These are phyloP conservation scores for Xylariaceae sp. DNA, from an alignment of 2,329 filamentous ascomycete genomes.

Conservation along the genomic window DNA sequence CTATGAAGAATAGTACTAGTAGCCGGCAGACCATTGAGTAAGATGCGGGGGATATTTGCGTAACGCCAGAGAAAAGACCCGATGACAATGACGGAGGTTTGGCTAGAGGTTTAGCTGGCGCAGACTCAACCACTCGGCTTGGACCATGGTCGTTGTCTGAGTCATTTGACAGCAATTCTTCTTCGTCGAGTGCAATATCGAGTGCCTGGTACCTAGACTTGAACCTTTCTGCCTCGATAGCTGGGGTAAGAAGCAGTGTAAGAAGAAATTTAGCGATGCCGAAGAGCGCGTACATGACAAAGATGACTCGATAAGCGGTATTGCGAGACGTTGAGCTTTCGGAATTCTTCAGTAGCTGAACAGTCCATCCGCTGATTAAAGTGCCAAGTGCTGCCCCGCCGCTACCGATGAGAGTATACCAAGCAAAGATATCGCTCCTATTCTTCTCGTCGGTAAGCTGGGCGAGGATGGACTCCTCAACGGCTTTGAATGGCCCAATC, in stretches of 20 bases:
- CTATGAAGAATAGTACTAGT: conserved; percentile 40
- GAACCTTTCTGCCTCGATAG: conserved; percentile 30
- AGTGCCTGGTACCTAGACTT: conserved; percentile 7
- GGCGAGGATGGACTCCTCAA: conserved; percentile 58
- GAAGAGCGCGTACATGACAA: conserved; percentile 52
- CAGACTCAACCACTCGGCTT: too few species aligned
- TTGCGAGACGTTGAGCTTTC: too few species aligned
- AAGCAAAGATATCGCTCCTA: conserved; percentile 56
- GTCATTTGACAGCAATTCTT: conserved; percentile 15
- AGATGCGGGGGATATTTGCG: conserved; percentile 16
- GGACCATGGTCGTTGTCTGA: conserved; percentile 11
- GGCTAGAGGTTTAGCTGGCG: too few species aligned
- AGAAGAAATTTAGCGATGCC: conserved; percentile 55
- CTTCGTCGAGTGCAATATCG: conserved; percentile 3
- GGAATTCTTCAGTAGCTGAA: conserved; percentile 44
- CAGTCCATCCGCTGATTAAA: conserved; percentile 56
- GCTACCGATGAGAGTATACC: conserved; percentile 57
- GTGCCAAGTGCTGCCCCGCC: conserved; percentile 57
- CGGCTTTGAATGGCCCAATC: conserved; percentile 59
- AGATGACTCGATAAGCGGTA: conserved; percentile 38
- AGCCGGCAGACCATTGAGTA: conserved; percentile 29
- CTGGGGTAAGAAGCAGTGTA: conserved; percentile 42
- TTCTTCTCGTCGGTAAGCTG: conserved; percentile 46
- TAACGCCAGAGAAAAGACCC: neutral
- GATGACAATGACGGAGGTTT: too few species aligned